A percentile compares a stretch with the other conserved stretches of the same genome.
phyloP scores from a whole-genome alignment of 2,329 filamentous ascomycete species.

The Magnaporthiopsis rhizophila region DNA sequence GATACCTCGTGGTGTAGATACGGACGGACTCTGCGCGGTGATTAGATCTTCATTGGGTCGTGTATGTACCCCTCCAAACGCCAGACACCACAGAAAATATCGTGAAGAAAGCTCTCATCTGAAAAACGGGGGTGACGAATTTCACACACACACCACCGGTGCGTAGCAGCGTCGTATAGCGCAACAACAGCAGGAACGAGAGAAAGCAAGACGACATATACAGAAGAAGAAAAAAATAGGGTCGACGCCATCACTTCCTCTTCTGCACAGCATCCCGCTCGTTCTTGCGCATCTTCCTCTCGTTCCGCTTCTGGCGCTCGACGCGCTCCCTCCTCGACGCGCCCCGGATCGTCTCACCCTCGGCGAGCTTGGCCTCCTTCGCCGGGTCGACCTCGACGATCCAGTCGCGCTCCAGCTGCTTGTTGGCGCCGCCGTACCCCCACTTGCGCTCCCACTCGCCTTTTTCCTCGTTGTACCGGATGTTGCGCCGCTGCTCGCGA shows the following conservation, averaged over 20 bases:
- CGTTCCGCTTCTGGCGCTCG: conserved; percentile 64
- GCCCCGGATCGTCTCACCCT: conserved; percentile 52
- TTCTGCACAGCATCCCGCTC: conserved; percentile 35
- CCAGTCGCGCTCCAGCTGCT: conserved; percentile 76
- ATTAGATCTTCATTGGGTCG: neutral
- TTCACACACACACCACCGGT: neutral
- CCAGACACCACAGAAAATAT: conserved; percentile 1
- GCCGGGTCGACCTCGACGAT: conserved; percentile 84
- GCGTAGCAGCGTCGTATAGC: neutral
- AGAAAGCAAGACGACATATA: neutral
- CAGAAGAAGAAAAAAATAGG: neutral
- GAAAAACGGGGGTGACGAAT: neutral
- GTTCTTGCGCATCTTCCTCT: conserved; percentile 62
- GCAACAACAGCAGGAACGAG: neutral
- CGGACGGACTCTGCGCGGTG: neutral
- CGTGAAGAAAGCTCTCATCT: neutral
- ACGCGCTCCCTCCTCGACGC: conserved; percentile 56
- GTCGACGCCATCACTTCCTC: neutral
- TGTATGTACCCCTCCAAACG: conserved; percentile 3
- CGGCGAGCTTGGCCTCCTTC: conserved; percentile 55
- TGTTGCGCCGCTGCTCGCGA: conserved; percentile 63
- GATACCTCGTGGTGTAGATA: neutral
- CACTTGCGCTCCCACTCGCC: conserved; percentile 91
- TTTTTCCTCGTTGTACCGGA: conserved; percentile 74
- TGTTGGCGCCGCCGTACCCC: conserved; percentile 89